Evolutionary conservation across 1,284 basidiomycete species (phyloP).

Genomic region (Austropuccinia psidii): DNA sequence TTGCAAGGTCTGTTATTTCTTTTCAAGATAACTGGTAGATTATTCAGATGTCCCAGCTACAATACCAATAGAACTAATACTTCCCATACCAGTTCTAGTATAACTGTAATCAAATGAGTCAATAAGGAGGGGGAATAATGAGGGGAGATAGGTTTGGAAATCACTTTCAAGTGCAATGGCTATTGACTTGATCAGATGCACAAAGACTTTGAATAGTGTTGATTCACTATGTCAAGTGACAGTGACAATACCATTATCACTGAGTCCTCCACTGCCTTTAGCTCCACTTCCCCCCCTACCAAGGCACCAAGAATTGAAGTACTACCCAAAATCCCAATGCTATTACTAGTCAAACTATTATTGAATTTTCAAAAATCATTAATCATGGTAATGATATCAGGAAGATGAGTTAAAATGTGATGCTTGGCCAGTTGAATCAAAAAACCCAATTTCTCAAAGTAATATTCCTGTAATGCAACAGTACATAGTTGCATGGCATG

Average conservation of each 20-base stretch:
- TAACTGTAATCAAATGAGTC: conserved; percentile 63
- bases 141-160: conserved; percentile 95
- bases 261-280: conserved; percentile 3
- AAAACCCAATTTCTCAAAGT: conserved; percentile 92
- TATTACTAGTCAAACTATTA: background rate
- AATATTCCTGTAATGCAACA: conserved; percentile 80
- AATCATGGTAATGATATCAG: conserved; percentile 71
- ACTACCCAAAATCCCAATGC: conserved; percentile 1
- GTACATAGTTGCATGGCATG: conserved; percentile 71
- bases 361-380: conserved; percentile 69
- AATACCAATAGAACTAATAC: conserved; percentile 18
- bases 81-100: conserved; percentile 28
- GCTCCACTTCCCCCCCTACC: background rate
- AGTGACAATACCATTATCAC: conserved; percentile 26
- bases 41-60: conserved; percentile 62
- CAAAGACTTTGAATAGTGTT: conserved; percentile 80
- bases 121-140: conserved; percentile 79
- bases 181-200: conserved; percentile 87
- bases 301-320: background rate
- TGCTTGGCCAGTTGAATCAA: conserved; percentile 96
- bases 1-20: conserved; percentile 68
- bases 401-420: conserved; percentile 86
- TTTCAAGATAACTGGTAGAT: conserved; percentile 44
- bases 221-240: conserved; percentile 54
- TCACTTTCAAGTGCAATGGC: conserved; percentile 92